Evolutionary conservation across 1,139 yeast species (phyloP), one percentile per base, ranked within the genome.

Genomic region (Candida mesenterica): DNA sequence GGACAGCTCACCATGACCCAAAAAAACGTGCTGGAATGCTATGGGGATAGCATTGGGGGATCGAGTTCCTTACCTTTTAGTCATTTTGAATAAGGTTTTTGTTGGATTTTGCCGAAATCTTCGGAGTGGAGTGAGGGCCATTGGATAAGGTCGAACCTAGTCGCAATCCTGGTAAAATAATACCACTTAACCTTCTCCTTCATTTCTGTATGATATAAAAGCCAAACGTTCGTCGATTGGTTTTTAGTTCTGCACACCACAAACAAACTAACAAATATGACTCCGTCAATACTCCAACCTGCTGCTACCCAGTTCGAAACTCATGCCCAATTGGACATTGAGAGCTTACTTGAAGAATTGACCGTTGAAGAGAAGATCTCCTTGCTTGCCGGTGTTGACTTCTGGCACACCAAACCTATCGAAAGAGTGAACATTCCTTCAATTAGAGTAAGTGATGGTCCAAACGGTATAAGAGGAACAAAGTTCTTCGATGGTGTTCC

Each of bases 391-490:
- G 57, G 57, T 1, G 31, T 38, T 16, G 57, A 52, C 35, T 50
- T 49, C 40, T 53, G 58, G 58, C 57, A 53, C 45, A 52, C 58
- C 7, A 34, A 26, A 17, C 33, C 43, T 8, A 49, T 53, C 17
- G 43, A 43, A 23, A 33, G 56, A 24, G 40, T 50, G 34, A 40
- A 41, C 10, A 40, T 53, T 25, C 58, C 57, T 3, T 34, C 46
- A 6, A 39, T 52, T 10, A 41, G 56, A 5, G 49, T 48, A 5
- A 57, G 68, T 5, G 80, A 75, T 50, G 80, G 80, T 7, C 80
- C 80, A 33, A 75, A 75, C 43, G 81, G 81, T 38, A 60, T 74
- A 24, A 58, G 79, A 38, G 79, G 79, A 24, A 72, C 77, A 12
- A 61, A 59, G 34, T 71, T 72, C 50, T 70, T 72, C 48, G 59